phyloP scores from a whole-genome alignment of 2,329 filamentous ascomycete genomes.

The Pleomassaria siparia region DNA sequence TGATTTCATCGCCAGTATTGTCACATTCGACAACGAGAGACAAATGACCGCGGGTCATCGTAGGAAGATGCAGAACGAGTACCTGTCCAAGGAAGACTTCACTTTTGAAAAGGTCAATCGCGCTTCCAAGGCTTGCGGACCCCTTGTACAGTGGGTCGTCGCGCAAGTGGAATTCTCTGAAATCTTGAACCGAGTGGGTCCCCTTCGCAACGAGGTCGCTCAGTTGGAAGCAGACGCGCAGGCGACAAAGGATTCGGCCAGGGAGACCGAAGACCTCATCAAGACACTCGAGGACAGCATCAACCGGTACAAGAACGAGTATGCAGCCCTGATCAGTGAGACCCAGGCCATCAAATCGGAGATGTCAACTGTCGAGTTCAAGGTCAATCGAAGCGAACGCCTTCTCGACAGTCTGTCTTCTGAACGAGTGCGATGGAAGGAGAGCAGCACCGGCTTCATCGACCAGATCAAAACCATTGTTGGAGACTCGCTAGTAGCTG shows the following conservation, averaged over 20 bases:
- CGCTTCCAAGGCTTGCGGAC: conserved; percentile 94
- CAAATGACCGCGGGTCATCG: conserved; percentile 86
- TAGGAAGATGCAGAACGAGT: conserved; percentile 89
- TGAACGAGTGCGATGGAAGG: conserved; percentile 91
- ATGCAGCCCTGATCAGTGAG: conserved; percentile 92
- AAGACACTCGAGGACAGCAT: conserved; percentile 84
- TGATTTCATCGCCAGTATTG: conserved; percentile 97
- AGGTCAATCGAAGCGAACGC: conserved; percentile 94
- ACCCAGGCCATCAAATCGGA: conserved; percentile 96
- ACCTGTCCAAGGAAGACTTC: conserved; percentile 89
- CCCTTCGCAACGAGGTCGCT: conserved; percentile 84
- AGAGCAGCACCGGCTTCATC: conserved; percentile 96
- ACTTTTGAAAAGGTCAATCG: conserved; percentile 95
- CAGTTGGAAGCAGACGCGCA: conserved; percentile 85
- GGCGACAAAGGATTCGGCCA: conserved; percentile 89
- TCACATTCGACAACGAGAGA: conserved; percentile 93
- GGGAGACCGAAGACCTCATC: conserved; percentile 88
- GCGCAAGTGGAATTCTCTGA: conserved; percentile 98
- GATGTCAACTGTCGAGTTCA: conserved; percentile 95
- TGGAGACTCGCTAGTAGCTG: conserved; percentile 92
- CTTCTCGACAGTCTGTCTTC: conserved; percentile 93
- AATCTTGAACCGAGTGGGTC: conserved; percentile 91
- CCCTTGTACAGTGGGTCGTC: conserved; percentile 93
- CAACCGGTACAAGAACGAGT: conserved; percentile 92
- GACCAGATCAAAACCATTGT: conserved; percentile 96